Evolutionary conservation across 2,329 filamentous ascomycete species (phyloP), one percentile per base, ranked within the genome.

Genomic region (Fusarium beomiforme): DNA sequence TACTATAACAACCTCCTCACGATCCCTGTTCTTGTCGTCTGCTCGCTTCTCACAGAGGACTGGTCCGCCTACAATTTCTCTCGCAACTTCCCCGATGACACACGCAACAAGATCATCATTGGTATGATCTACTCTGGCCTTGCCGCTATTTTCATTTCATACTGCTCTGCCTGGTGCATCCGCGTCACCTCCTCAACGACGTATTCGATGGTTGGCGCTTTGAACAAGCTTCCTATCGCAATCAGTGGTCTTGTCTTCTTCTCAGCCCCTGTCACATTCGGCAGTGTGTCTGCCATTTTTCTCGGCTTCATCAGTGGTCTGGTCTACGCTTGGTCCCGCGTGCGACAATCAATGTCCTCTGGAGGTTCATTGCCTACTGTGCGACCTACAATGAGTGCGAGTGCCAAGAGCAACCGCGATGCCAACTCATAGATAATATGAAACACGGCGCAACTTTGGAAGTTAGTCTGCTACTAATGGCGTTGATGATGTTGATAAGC

Each of bases 1-100:
- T 98, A 96, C 85, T 99, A 99, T 88, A 99, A 99, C 89, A 98
- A 99, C 83, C 89, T 98, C 50, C 90, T 99, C 74, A 97, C 95
- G 62, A 97, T 99, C 71, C 96, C 96, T 31, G 92, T 98, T 77
- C 90, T 99, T 56, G 82, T 98, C 63, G 80, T 94, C 76, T 91
- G 91, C 80, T 97, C 95, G 36, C 85, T 98, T 57, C 77, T 97
- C 71, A 85, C 92, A 73, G 96, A 99, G 81, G 93, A 98, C 84
- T 99, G 96, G 96, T 97, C 95, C 10, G 85, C 89, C 54, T 87
- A 87, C 68, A 99, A 99, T 84, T 84, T 99, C 75, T 83, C 85
- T 74, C 90, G 88, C 82, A 98, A 98, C 87, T 99, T 99, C 85
- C 96, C 96, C 5, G 76, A 85, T n/a, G 92, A 92, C 72, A 86